These are phyloP conservation scores for Penicillium dipodomyicola DNA, from an alignment of 495 filamentous ascomycete genomes.

Conservation along the genomic window DNA sequence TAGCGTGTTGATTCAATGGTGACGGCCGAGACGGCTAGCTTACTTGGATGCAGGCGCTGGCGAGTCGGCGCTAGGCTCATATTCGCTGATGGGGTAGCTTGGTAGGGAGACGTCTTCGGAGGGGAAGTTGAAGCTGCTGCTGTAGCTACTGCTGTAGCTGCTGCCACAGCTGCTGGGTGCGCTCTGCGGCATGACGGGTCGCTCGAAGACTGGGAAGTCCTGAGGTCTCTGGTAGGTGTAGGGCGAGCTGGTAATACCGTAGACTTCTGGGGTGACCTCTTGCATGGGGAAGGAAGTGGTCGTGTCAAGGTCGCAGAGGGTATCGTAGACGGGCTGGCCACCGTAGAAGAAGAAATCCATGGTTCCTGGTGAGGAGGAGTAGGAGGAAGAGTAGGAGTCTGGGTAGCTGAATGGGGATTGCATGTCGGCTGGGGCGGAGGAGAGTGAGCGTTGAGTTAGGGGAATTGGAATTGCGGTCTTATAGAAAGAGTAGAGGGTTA, in stretches of 20 bases:
- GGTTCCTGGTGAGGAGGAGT: slow-evolving; percentile 28
- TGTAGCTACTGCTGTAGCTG: slow-evolving; percentile 11
- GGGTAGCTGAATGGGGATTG: slow-evolving; percentile 31
- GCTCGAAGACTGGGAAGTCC: slow-evolving; percentile 19
- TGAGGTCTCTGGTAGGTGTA: slow-evolving; percentile 20
- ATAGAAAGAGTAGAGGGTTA: slow-evolving; percentile 13
- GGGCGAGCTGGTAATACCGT: slow-evolving; percentile 27
- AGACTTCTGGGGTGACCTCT: slow-evolving; percentile 24
- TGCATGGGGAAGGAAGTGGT: slow-evolving; percentile 18
- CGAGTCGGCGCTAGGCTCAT: slow-evolving; percentile 24
- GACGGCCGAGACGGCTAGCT: not conserved
- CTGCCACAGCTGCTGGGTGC: slow-evolving; percentile 26
- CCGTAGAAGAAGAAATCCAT: slow-evolving; percentile 34
- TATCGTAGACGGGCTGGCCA: slow-evolving; percentile 24
- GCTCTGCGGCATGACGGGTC: slow-evolving; percentile 16
- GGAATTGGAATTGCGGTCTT: slow-evolving; percentile 19
- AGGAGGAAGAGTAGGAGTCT: slow-evolving; percentile 28
- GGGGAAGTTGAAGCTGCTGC: slow-evolving; percentile 18
- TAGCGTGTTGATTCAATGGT: not conserved
- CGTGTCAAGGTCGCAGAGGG: slow-evolving; percentile 22
- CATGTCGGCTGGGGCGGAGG: slow-evolving; percentile 15
- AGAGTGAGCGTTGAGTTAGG: slow-evolving; percentile 4
- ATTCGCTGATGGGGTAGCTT: slow-evolving; percentile 11
- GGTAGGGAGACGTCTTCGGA: slow-evolving; percentile 23
- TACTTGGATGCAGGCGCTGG: slow-evolving; percentile 27